Percentiles rank a stretch among this genome's conserved stretches.
phyloP scores from a whole-genome alignment of 2,329 filamentous ascomycete genomes.

The Colletotrichum tropicicola region DNA sequence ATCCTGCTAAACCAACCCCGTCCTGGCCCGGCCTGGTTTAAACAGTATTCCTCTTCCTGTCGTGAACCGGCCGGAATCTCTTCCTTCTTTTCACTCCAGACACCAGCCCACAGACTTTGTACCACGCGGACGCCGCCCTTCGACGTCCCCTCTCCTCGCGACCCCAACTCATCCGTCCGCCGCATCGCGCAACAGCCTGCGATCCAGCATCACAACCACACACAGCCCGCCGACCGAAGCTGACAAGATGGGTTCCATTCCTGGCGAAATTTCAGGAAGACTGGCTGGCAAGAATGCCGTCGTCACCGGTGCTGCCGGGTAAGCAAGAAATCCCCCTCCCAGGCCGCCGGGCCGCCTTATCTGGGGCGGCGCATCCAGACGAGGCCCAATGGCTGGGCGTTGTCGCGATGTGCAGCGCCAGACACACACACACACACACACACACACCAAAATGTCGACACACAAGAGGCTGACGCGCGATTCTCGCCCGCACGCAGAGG shows the following conservation, averaged over 20 bases:
- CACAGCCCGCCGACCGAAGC: neutral
- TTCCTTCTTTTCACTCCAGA: neutral
- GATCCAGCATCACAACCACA: neutral
- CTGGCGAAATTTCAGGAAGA: conserved; percentile 51
- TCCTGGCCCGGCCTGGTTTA: conserved; percentile 14
- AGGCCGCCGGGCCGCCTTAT: conserved; percentile 9
- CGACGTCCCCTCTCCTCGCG: too few species aligned
- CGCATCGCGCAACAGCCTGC: neutral
- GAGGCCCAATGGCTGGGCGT: conserved; percentile 3
- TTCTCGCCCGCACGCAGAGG: too few species aligned
- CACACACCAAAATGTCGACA: neutral
- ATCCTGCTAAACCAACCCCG: conserved; percentile 23
- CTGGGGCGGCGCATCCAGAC: neutral
- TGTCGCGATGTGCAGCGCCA: neutral
- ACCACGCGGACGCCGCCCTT: too few species aligned
- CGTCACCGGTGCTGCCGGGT: conserved; percentile 89
- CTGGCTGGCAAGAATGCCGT: conserved; percentile 71
- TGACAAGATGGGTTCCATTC: conserved; percentile 37
- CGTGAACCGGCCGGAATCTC: neutral
- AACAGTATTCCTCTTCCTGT: conserved; percentile 11
- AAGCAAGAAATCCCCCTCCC: conserved; percentile 43
- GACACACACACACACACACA: neutral
- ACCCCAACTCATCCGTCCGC: conserved; percentile 3
- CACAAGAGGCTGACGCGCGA: conserved; percentile 13
- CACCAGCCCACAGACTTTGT: neutral